Evolutionary conservation across 2,329 filamentous ascomycete species (phyloP).

Genomic region (Xylariaceae sp.): DNA sequence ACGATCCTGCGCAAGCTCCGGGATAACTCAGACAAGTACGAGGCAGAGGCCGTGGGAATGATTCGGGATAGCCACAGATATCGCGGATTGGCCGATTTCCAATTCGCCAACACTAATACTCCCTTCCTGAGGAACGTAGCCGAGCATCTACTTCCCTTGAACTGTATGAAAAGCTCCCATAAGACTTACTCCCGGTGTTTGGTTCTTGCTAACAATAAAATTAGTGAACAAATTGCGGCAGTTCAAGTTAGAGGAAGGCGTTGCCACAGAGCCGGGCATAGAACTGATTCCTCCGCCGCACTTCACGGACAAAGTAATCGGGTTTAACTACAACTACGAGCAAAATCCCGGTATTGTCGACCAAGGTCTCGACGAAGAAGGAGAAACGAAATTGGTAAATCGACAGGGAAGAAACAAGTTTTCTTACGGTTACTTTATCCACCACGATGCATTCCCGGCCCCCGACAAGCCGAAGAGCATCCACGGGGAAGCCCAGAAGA

Average conservation of each 20-base stretch:
- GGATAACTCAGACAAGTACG: constrained; percentile 65
- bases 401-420: constrained; percentile 51
- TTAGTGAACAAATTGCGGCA: constrained; percentile 48
- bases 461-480: constrained; percentile 55
- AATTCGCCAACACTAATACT: constrained; percentile 65
- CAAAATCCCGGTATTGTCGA: constrained; percentile 75
- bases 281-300: constrained; percentile 75
- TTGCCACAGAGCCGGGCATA: constrained; percentile 53
- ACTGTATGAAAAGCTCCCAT: constrained; percentile 48
- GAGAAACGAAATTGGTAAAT: constrained; percentile 50
- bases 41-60: constrained; percentile 63
- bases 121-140: constrained; percentile 66
- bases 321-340: constrained; percentile 75
- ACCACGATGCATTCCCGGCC: constrained; percentile 57
- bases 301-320: constrained; percentile 68
- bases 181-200: not conserved
- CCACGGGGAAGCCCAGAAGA: constrained; percentile 49
- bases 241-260: constrained; percentile 62
- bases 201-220: constrained; percentile 18
- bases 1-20: constrained; percentile 57
- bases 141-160: constrained; percentile 64
- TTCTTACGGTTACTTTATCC: constrained; percentile 53
- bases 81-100: constrained; percentile 78
- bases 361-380: constrained; percentile 50
- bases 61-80: constrained; percentile 83